Percentiles rank a stretch among this genome's conserved stretches.
phyloP scores from a whole-genome alignment of 2,329 filamentous ascomycete species.

The Corinectria fuckeliana region DNA sequence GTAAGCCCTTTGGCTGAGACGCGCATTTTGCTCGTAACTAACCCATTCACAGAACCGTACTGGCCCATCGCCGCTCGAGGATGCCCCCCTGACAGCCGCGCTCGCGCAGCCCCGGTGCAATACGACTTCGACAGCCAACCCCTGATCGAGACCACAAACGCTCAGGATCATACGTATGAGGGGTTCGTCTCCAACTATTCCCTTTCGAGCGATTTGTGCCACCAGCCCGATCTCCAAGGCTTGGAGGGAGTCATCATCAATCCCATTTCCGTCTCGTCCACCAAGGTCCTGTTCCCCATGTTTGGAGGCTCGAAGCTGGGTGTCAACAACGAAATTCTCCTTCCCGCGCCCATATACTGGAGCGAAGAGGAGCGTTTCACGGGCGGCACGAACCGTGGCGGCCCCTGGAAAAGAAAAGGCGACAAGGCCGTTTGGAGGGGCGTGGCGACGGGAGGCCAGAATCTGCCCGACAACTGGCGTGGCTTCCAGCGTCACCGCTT shows the following conservation, averaged over 20 bases:
- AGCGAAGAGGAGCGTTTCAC: conserved; percentile 67
- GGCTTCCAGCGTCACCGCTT: conserved; percentile 80
- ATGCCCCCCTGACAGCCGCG: conserved; percentile 68
- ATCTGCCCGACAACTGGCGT: conserved; percentile 68
- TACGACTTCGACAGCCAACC: conserved; percentile 54
- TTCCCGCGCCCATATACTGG: conserved; percentile 75
- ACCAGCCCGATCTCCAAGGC: conserved; percentile 67
- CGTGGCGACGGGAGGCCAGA: conserved; percentile 69
- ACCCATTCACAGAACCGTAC: conserved; percentile 51
- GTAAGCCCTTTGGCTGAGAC: conserved; percentile 42
- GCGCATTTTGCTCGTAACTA: neutral
- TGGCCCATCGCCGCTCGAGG: conserved; percentile 65
- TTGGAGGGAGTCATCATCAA: conserved; percentile 71
- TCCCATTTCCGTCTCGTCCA: conserved; percentile 62
- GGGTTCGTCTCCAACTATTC: conserved; percentile 70
- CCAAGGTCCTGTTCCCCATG: conserved; percentile 66
- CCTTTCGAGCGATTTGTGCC: conserved; percentile 66
- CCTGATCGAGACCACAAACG: conserved; percentile 52
- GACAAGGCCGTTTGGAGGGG: conserved; percentile 68
- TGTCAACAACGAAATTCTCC: conserved; percentile 73
- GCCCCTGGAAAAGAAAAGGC: conserved; percentile 63
- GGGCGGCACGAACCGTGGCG: conserved; percentile 60
- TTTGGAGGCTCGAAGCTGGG: conserved; percentile 73
- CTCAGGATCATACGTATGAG: conserved; percentile 56
- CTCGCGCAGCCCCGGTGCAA: conserved; percentile 55